phyloP scores from a whole-genome alignment of 2,329 filamentous ascomycete species.

The Hypoxylon sp. region DNA sequence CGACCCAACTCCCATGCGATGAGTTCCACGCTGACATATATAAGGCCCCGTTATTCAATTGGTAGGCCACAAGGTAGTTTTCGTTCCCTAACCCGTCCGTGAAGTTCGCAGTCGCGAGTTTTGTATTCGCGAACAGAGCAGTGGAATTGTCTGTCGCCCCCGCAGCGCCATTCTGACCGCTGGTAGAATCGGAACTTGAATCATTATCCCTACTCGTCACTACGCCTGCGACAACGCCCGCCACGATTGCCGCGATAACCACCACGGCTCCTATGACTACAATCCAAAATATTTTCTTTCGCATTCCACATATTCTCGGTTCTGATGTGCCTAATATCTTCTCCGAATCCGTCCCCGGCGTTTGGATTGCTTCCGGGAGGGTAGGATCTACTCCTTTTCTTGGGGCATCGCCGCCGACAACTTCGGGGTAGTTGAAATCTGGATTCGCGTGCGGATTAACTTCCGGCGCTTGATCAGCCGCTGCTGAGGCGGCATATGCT shows the following conservation, averaged over 20 bases:
- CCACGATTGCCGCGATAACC: slow-evolving; percentile 30
- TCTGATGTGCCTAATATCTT: slow-evolving; percentile 7
- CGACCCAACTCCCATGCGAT: slow-evolving; percentile 48
- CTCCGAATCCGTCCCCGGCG: slow-evolving; percentile 13
- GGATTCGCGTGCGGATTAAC: slow-evolving; percentile 53
- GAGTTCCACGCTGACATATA: slow-evolving; percentile 52
- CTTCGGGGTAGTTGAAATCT: slow-evolving; percentile 37
- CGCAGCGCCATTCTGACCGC: background rate
- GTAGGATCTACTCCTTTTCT: slow-evolving; percentile 36
- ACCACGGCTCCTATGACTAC: slow-evolving; percentile 32
- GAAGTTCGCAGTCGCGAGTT: slow-evolving; percentile 51
- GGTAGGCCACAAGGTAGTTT: slow-evolving; percentile 51
- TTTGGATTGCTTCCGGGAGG: slow-evolving; percentile 23
- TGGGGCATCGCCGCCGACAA: slow-evolving; percentile 16
- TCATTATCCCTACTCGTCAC: slow-evolving; percentile 11
- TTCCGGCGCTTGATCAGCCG: slow-evolving; percentile 53
- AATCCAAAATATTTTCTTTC: slow-evolving; percentile 37
- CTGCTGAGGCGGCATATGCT: slow-evolving; percentile 29
- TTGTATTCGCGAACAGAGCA: slow-evolving; percentile 38
- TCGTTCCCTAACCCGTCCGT: slow-evolving; percentile 48
- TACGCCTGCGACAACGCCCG: slow-evolving; percentile 42
- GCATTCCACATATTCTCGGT: slow-evolving; percentile 42
- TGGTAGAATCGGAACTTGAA: slow-evolving; percentile 11
- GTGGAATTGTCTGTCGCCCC: slow-evolving; percentile 14
- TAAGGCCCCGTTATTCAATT: slow-evolving; percentile 49